Conservation (phyloP, 2,329 filamentous ascomycete genomes). For the Fusarium dlaminii region DNA sequence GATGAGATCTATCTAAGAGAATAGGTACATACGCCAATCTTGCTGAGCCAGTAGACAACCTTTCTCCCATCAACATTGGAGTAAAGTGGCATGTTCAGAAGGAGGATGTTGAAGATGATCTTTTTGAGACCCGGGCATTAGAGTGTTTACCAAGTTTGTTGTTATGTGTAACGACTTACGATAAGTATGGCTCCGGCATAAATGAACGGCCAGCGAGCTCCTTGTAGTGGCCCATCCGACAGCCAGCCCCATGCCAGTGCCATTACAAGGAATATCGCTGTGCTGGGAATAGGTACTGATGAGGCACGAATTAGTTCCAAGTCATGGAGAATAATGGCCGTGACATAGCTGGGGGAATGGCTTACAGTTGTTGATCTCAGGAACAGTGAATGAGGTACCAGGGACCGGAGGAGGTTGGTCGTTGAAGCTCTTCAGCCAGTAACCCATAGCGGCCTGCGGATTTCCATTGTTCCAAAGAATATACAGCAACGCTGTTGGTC, state of each 20-base stretch:
- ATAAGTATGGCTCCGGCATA: constrained; percentile 24
- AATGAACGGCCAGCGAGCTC: constrained; percentile 27
- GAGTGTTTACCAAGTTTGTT: not conserved
- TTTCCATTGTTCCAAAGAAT: constrained; percentile 3
- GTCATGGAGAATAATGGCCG: accelerated
- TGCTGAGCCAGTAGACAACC: constrained; percentile 32
- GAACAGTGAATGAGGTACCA: not conserved
- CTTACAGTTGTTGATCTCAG: not conserved
- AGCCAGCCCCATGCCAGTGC: constrained; percentile 28
- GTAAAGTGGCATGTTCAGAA: constrained; percentile 31
- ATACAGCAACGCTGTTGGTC: not conserved
- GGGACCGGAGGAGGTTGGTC: not conserved
- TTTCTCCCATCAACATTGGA: constrained; percentile 8
- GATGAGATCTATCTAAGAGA: no score
- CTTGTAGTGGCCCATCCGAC: constrained; percentile 24
- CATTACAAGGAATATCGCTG: constrained; percentile 30
- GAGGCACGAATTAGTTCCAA: not conserved
- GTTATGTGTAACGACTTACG: not conserved
- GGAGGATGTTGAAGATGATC: constrained; percentile 17
- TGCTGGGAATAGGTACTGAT: constrained; percentile 18
- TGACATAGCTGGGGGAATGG: not conserved
- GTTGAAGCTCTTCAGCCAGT: constrained; percentile 8
- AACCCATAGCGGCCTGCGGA: not conserved
- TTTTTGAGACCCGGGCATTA: not conserved
- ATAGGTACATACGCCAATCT: constrained; percentile 39